Base-by-base conservation (phyloP, 805 yeast species). In the Yarrowia sp. region DNA sequence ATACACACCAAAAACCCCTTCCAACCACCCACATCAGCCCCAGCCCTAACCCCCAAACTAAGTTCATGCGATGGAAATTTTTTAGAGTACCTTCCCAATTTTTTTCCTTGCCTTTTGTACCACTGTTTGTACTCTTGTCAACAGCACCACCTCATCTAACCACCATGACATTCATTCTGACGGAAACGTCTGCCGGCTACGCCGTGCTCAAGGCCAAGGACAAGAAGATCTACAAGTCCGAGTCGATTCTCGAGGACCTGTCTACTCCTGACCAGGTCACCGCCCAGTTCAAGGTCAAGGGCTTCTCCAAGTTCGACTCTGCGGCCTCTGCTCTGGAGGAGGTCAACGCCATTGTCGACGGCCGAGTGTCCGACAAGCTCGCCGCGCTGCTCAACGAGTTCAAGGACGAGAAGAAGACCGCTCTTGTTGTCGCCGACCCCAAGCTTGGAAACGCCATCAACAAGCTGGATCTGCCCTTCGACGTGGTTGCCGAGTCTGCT, bases 131-230 rank as follows among this genome's bases (percentile, higher is more conserved):
- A 27, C 19, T 31, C 22, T 47, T 24, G 19, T 32, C 39, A 44
- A 18, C 35, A 14, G 24, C 22, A 8, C 16, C 51, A 44, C 22
- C 47, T 14, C 38, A 9, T 9, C 27, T 12, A 19, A 10, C n/a
- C 22, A 32, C 22, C 16, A 74, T 74, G 77, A 70, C 77, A 33
- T 73, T 74, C 63, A 71, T 93, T 73, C 84, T 93, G 75, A 88
- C 98, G 65, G 99, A 94, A 81, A 94, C 99, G 67, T 89, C 99
- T 66, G 99, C 99, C 60, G 99, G 99, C 73, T 94, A 94, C 76
- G 99, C 99, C 73, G 83, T 94, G 73, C 84, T 94, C 74, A 94
- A 94, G 80, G 97, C 97, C 63, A 87, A 97, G 66, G 98, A 94
- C 82, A 94, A 94, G 81, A 93, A 93, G 82, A 87, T 94, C 71